Base-by-base conservation (phyloP, 441 rosid species). In the Eruca vesicaria region DNA sequence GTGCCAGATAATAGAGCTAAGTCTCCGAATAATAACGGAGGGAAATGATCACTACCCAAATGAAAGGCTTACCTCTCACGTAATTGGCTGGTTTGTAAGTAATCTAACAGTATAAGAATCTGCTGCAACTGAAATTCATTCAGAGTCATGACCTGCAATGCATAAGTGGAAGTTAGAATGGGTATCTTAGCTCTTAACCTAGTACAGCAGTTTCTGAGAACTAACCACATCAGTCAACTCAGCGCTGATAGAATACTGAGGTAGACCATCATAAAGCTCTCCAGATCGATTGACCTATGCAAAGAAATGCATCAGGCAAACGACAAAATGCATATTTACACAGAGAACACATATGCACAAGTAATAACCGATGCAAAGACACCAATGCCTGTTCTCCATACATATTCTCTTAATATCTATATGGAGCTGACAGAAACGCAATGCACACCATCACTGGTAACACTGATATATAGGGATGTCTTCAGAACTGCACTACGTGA, bases 81-180 rank as follows among this genome's bases (percentile, higher is more conserved):
- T 74, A 93, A 78, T 76, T 76, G 89, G 75, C 89, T 85, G 58
- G 88, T 84, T 82, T 76, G 79, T 66, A 95, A 81, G 85, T 93
- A 87, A 84, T 93, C 99, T 72, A 81, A 81, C 58, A 93, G 74
- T 77, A 88, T 73, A 86, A 95, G 77, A 43, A 93, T 80, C 75
- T 88, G 90, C 61, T 78, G 89, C 88, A 95, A 83, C 69, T 95
- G 97, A 77, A 88, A 83, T 77, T 91, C 97, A 81, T 87, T 88
- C 75, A 95, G 78, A 67, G 84, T 82, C 79, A 89, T 45, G 48
- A 70, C 94, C 99, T 95, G 74, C 55, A 68, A 59, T 58, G 60
- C 61, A 53, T 59, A 58, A 73, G 31, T 20, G 58, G 57, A 74
- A 78, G 71, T 55, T 73, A 74, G 18, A 53, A 31, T 56, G 62